A percentile compares a stretch with the other conserved stretches of the same genome.
Conservation (phyloP, 441 rosid species). For the Dalechampia spathulata region DNA sequence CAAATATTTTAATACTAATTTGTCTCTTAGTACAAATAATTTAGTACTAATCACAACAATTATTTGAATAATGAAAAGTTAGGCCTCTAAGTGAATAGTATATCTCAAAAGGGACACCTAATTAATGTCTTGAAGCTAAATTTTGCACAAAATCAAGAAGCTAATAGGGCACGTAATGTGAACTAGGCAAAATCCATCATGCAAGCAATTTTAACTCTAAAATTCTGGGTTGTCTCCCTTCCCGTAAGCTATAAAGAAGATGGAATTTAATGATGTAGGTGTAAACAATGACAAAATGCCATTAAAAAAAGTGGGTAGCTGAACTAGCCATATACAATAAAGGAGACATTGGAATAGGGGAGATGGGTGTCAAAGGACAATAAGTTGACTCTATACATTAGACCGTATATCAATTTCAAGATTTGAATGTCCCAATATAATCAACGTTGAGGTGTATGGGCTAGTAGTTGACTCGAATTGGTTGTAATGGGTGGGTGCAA, state of each 20-base stretch:
- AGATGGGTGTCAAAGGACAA: too few relatives aligned
- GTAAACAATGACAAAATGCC: neutral
- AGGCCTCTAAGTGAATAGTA: too few relatives aligned
- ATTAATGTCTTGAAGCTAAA: neutral
- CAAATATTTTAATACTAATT: too few relatives aligned
- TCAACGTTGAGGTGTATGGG: neutral
- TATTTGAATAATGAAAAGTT: neutral
- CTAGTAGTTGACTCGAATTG: too few relatives aligned
- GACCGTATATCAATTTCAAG: neutral
- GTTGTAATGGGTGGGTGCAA: neutral
- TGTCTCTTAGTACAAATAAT: neutral
- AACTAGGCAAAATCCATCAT: neutral
- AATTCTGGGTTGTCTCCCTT: conserved; percentile 13
- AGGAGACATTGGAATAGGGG: too few relatives aligned
- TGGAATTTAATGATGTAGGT: neutral
- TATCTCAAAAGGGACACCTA: conserved; percentile 11
- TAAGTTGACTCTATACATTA: neutral
- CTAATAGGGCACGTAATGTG: neutral
- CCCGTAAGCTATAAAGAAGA: conserved; percentile 6
- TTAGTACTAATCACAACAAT: neutral
- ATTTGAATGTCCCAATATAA: neutral
- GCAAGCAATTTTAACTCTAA: neutral
- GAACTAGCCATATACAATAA: too few relatives aligned
- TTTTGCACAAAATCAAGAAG: neutral
- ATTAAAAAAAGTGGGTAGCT: too few relatives aligned